Evolutionary conservation across 139 green algal species (phyloP), one percentile per base, ranked within the genome.

Genomic region (Zygnema circumcarinatum): DNA sequence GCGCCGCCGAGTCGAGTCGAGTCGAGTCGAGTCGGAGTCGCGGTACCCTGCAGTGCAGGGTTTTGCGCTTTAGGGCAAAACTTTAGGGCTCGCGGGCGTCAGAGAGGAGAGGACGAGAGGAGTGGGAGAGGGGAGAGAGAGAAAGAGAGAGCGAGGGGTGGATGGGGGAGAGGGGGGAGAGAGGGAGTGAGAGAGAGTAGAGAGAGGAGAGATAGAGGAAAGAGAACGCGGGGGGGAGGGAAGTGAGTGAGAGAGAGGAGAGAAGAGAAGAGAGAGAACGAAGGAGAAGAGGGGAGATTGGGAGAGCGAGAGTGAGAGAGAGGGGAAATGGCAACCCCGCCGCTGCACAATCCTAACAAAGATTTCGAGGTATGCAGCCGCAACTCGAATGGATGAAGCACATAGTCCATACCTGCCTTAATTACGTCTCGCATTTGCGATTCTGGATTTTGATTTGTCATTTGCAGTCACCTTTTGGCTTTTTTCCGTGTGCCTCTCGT

Each of bases 181-280:
- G n/a, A n/a, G n/a, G n/a, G n/a, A n/a, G n/a, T n/a, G n/a, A n/a
- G n/a, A 69, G 73, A 56, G 73, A 80, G 73, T 25, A 69, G n/a
- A 80, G 73, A 80, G 33, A 80, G 73, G 67, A n/a, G 33, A n/a
- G 73, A n/a, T n/a, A n/a, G 67, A n/a, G 67, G 73, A 80, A n/a
- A 25, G 73, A 80, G 73, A 80, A n/a, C 42, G 73, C 22, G 73
- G 33, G 73, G 67, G 73, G 67, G 73, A 78, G 31, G 73, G 33
- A 69, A 25, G 31, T 25, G 67, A 25, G 67, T 22, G 29, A n/a
- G 67, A 25, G 73, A n/a, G 31, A 25, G 29, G 29, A 69, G 73
- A 69, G 73, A 80, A 25, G 25, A n/a, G 22, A 25, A 80, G 33
- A 80, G 33, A 80, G 33, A 80, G 73, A 25, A 25, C 29, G 33